Conservation (phyloP, 331 rosid genomes). For the Stylosanthes scabra region DNA sequence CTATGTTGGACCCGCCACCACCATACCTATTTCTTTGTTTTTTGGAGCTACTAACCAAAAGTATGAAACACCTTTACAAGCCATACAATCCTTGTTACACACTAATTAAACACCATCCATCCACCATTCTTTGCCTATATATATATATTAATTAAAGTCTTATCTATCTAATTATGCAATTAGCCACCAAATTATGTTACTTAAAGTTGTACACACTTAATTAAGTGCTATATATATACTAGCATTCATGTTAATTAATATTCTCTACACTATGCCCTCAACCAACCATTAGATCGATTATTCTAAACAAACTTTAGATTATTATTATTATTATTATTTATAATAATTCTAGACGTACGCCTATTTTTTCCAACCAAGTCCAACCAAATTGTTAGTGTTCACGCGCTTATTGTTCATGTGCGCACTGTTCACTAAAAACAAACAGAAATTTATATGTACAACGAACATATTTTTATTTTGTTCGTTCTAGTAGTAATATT, state of each 20-base stretch:
- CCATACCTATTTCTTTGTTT: constrained; percentile 15
- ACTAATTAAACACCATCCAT: background rate
- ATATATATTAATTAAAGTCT: background rate
- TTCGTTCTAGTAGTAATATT: no score
- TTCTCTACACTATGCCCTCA: background rate
- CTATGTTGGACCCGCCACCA: constrained; percentile 53
- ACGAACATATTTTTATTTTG: no score
- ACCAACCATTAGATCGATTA: background rate
- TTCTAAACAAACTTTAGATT: background rate
- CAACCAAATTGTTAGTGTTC: no score
- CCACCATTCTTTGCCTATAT: background rate
- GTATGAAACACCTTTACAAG: constrained; percentile 33
- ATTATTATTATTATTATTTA: no score
- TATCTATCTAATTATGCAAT: background rate
- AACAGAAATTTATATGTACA: no score
- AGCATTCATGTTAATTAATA: background rate
- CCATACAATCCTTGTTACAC: constrained; percentile 14
- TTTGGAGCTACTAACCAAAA: constrained; percentile 39
- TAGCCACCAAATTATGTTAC: background rate
- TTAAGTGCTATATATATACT: background rate
- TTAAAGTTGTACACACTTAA: background rate
- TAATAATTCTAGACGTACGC: no score
- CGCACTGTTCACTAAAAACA: no score
- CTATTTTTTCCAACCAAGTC: no score
- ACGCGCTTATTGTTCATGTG: no score